A percentile compares a stretch with the other conserved stretches of the same genome.
Evolutionary conservation across 805 yeast genomes (phyloP).

Genomic region (Metschnikowia noctiluminum): DNA sequence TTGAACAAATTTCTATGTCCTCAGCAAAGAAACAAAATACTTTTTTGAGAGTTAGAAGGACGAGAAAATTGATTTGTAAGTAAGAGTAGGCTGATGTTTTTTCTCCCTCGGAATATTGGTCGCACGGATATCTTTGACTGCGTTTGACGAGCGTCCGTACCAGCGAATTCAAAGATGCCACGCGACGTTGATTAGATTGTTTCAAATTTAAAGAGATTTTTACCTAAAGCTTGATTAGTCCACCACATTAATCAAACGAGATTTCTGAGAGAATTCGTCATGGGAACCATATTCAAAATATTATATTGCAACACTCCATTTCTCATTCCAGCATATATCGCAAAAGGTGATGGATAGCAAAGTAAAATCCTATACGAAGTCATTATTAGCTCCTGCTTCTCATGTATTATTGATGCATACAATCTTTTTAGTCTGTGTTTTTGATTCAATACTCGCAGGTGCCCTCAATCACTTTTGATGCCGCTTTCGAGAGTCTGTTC

Average conservation of each 20-base stretch:
- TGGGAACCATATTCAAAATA: too few species aligned
- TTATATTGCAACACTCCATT: not conserved
- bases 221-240: not conserved
- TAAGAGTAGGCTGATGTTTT: not conserved
- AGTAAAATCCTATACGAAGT: not conserved
- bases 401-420: not conserved
- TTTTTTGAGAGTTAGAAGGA: not conserved
- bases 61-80: not conserved
- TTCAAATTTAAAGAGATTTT: not conserved
- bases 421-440: not conserved
- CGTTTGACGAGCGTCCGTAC: not conserved
- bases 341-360: not conserved
- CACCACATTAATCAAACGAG: not conserved
- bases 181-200: not conserved
- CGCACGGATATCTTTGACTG: not conserved
- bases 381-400: not conserved
- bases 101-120: not conserved
- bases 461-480: slow-evolving; percentile 40
- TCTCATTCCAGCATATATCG: not conserved
- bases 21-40: not conserved
- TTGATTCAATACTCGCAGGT: too few species aligned
- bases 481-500: slow-evolving; percentile 88
- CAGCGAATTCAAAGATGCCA: not conserved
- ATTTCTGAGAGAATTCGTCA: not conserved
- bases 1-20: too few species aligned